Conservation (phyloP, 2,329 filamentous ascomycete genomes). For the Pezicula neosporulosa region DNA sequence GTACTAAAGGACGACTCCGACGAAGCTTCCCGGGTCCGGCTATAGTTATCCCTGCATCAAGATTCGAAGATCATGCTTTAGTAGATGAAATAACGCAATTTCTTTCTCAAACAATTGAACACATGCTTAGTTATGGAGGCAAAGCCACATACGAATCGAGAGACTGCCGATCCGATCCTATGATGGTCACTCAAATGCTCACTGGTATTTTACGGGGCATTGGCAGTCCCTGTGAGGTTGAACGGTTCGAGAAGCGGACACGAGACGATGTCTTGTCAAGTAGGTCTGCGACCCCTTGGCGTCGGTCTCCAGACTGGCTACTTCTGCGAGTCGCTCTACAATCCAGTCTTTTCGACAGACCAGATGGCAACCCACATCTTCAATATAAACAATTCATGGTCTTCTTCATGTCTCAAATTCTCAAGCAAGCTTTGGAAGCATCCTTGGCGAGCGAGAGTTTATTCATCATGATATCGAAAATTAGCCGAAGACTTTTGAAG, state of each 20-base stretch:
- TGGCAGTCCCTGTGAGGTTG: conserved; percentile 22
- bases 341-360: background rate
- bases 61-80: conserved; percentile 21
- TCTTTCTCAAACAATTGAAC: conserved; percentile 17
- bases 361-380: background rate
- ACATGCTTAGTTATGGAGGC: conserved; percentile 7
- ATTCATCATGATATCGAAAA: conserved; percentile 38
- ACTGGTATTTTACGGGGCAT: conserved; percentile 37
- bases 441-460: conserved; percentile 26
- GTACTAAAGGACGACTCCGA: conserved; percentile 32
- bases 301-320: conserved; percentile 50
- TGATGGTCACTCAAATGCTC: conserved; percentile 26
- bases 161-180: too few species aligned
- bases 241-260: conserved; percentile 43
- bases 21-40: conserved; percentile 39
- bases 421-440: conserved; percentile 19
- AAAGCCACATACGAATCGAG: background rate
- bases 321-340: conserved; percentile 49
- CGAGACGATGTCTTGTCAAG: conserved; percentile 50
- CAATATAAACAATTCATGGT: conserved; percentile 49
- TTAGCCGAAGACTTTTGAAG: conserved; percentile 39
- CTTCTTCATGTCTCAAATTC: conserved; percentile 35
- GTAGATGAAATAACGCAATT: background rate
- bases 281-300: conserved; percentile 36
- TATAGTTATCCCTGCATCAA: conserved; percentile 24